A percentile compares a stretch with the other conserved stretches of the same genome.
phyloP scores from a whole-genome alignment of 2,329 filamentous ascomycete genomes.

The Nigrospora sphaerica region DNA sequence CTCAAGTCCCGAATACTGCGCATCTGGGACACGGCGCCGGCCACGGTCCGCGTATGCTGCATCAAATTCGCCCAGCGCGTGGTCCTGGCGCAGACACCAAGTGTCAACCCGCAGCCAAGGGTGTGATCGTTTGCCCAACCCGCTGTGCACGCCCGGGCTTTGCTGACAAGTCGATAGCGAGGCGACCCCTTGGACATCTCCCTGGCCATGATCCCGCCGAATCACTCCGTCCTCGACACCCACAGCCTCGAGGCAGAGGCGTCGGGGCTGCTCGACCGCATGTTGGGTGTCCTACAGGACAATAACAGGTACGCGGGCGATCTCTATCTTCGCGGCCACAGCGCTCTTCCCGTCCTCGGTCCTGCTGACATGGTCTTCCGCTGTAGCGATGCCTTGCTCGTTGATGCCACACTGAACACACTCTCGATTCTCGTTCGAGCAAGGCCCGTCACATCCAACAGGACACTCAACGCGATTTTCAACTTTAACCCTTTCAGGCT shows the following conservation, averaged over 20 bases:
- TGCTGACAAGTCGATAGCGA: constrained; percentile 23
- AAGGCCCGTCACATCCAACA: constrained; percentile 72
- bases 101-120: constrained; percentile 71
- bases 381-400: constrained; percentile 71
- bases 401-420: constrained; percentile 88
- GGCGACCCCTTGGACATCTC: constrained; percentile 65
- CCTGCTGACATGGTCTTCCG: neutral
- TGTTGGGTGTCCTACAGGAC: constrained; percentile 80
- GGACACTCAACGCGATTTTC: constrained; percentile 77
- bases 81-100: constrained; percentile 85
- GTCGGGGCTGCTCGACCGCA: constrained; percentile 80
- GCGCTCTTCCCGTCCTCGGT: constrained; percentile 1
- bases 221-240: constrained; percentile 73
- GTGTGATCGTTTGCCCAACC: constrained; percentile 40
- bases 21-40: constrained; percentile 75
- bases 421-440: constrained; percentile 76
- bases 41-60: constrained; percentile 82
- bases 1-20: constrained; percentile 86
- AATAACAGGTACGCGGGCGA: constrained; percentile 60
- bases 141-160: neutral
- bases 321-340: neutral
- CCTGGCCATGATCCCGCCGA: constrained; percentile 74
- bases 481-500: constrained; percentile 88
- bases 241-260: constrained; percentile 87
- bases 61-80: constrained; percentile 96